phyloP scores from a whole-genome alignment of 768 basidiomycete species.

The Tulasnella calospora region DNA sequence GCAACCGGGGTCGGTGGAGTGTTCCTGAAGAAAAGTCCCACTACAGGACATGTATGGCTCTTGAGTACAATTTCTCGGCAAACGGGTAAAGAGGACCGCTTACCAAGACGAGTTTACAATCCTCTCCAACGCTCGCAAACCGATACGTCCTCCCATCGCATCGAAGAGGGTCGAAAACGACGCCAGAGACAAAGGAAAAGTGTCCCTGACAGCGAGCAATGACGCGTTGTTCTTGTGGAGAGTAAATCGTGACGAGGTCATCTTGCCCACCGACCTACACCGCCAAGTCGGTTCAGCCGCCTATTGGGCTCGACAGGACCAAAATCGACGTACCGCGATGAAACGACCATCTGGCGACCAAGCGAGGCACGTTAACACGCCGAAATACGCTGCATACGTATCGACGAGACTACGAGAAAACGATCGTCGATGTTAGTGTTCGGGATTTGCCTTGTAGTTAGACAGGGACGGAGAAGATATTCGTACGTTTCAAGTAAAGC shows the following conservation, averaged over 20 bases:
- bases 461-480: not conserved
- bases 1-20: constrained; percentile 80
- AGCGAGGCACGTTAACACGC: constrained; percentile 78
- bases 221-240: constrained; percentile 89
- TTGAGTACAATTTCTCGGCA: constrained; percentile 26
- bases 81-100: constrained; percentile 33
- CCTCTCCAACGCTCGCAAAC: constrained; percentile 94
- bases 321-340: constrained; percentile 58
- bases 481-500: constrained; percentile 77
- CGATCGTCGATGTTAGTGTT: too few relatives aligned
- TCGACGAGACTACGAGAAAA: constrained; percentile 65
- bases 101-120: constrained; percentile 89
- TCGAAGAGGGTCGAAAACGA: constrained; percentile 85
- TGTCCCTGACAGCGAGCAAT: constrained; percentile 97
- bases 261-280: constrained; percentile 91
- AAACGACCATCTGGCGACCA: constrained; percentile 97
- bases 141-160: constrained; percentile 81
- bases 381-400: constrained; percentile 93
- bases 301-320: not conserved
- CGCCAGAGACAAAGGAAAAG: constrained; percentile 83
- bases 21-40: constrained; percentile 94
- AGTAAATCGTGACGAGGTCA: constrained; percentile 89
- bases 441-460: too few relatives aligned
- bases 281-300: not conserved
- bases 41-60: constrained; percentile 38